Evolutionary conservation across 208 protist species (phyloP).

Genomic region (Leishmania tropica): DNA sequence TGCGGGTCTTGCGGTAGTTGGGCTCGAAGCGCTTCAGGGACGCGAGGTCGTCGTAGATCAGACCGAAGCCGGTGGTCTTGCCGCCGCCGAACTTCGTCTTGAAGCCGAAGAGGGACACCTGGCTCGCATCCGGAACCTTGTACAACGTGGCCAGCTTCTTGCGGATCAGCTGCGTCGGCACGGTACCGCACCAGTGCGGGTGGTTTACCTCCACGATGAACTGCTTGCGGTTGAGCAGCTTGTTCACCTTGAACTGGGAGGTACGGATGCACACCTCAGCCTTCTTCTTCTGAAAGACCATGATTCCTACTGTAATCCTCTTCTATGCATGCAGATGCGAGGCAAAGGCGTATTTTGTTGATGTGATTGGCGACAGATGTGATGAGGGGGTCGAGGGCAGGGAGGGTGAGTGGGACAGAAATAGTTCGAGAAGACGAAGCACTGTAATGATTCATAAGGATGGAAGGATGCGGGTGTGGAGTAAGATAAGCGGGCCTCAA

Average conservation of each 20-base stretch:
- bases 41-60: conserved; percentile 99
- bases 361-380: background rate
- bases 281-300: conserved; percentile 94
- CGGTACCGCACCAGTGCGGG: conserved; percentile 88
- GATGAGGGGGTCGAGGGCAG: background rate
- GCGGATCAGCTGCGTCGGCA: conserved; percentile 95
- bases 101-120: conserved; percentile 98
- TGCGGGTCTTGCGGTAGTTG: conserved; percentile 97
- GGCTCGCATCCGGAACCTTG: conserved; percentile 96
- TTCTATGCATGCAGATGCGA: background rate
- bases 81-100: conserved; percentile 99
- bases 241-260: conserved; percentile 99
- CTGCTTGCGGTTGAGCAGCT: conserved; percentile 99
- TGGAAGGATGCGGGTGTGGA: background rate
- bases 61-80: conserved; percentile 98
- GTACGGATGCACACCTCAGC: conserved; percentile 93
- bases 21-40: conserved; percentile 97
- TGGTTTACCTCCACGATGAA: conserved; percentile 96
- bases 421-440: background rate
- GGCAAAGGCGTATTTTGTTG: background rate
- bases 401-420: background rate
- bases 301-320: conserved; percentile 56
- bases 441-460: background rate
- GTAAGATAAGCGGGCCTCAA: background rate
- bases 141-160: conserved; percentile 97